A percentile compares a stretch with the other conserved stretches of the same genome.
phyloP scores from a whole-genome alignment of 2,329 filamentous ascomycete genomes.

The Alternaria consortialis region DNA sequence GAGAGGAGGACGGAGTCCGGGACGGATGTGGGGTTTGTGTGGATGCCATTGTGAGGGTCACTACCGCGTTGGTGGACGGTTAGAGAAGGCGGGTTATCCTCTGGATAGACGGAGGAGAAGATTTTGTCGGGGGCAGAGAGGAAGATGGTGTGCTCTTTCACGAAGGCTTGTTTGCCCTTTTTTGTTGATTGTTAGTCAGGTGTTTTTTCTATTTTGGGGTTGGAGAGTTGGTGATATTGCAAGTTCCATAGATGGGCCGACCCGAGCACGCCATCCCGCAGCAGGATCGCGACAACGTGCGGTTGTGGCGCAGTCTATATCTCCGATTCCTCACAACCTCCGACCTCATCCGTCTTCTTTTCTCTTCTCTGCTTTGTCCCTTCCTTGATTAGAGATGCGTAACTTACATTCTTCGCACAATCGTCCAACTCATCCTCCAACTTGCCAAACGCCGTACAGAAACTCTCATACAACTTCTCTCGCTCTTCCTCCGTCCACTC shows the following conservation, averaged over 20 bases:
- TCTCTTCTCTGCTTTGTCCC: background rate
- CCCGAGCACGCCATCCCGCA: constrained; percentile 18
- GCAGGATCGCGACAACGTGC: constrained; percentile 7
- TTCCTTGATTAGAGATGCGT: too few species aligned
- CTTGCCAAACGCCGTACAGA: constrained; percentile 11
- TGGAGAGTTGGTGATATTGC: background rate
- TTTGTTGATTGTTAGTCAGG: background rate
- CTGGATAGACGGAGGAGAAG: constrained; percentile 11
- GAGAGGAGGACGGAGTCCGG: constrained; percentile 24
- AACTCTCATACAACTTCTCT: constrained; percentile 12
- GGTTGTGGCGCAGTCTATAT: constrained; percentile 3
- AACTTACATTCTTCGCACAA: constrained; percentile 24
- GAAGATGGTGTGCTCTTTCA: constrained; percentile 26
- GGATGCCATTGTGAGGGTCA: background rate
- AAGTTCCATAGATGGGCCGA: background rate
- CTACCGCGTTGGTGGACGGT: constrained; percentile 14
- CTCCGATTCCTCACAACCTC: background rate
- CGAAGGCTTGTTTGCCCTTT: constrained; percentile 22
- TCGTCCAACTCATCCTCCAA: constrained; percentile 27
- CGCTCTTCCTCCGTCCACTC: constrained; percentile 20
- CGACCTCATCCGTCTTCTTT: background rate
- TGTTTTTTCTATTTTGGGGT: background rate
- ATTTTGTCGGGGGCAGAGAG: constrained; percentile 19
- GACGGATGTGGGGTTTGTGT: constrained; percentile 24
- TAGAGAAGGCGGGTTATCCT: background rate